Percentiles rank a stretch among this genome's conserved stretches.
Conservation (phyloP, 805 yeast genomes). For the Naumovozyma castellii region DNA sequence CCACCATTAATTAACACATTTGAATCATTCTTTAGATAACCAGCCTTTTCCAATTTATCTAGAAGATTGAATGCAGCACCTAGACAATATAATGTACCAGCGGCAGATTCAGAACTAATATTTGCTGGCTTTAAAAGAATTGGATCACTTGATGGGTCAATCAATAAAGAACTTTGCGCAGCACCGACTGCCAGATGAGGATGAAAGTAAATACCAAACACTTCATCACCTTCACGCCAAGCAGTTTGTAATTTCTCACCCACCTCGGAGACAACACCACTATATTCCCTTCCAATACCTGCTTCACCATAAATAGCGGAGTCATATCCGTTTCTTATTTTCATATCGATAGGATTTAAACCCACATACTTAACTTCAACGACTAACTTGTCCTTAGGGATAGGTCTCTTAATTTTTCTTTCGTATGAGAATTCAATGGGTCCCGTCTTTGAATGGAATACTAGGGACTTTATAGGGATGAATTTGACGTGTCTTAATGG, state of each 20-base stretch:
- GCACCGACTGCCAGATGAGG: slow-evolving; percentile 45
- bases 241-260: slow-evolving; percentile 36
- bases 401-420: slow-evolving; percentile 41
- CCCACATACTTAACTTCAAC: slow-evolving; percentile 53
- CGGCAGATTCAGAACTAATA: slow-evolving; percentile 45
- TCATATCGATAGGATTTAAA: slow-evolving; percentile 56
- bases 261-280: slow-evolving; percentile 48
- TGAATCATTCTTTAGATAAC: slow-evolving; percentile 31
- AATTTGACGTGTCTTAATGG: slow-evolving; percentile 43
- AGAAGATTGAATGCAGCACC: slow-evolving; percentile 52
- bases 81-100: slow-evolving; percentile 52
- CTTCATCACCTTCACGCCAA: slow-evolving; percentile 51
- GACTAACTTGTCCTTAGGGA: slow-evolving; percentile 39
- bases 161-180: slow-evolving; percentile 44
- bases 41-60: slow-evolving; percentile 19
- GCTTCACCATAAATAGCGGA: slow-evolving; percentile 44
- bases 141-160: slow-evolving; percentile 45
- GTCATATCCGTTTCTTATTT: slow-evolving; percentile 47
- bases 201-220: slow-evolving; percentile 53
- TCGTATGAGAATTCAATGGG: slow-evolving; percentile 42
- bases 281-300: slow-evolving; percentile 64
- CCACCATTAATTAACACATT: slow-evolving; percentile 67
- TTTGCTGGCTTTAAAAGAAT: slow-evolving; percentile 39
- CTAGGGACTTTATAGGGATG: slow-evolving; percentile 41
- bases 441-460: slow-evolving; percentile 32